These are phyloP conservation scores for Ensete glaucum DNA, from an alignment of 176 grass and related monocot genomes.

Conservation along the genomic window DNA sequence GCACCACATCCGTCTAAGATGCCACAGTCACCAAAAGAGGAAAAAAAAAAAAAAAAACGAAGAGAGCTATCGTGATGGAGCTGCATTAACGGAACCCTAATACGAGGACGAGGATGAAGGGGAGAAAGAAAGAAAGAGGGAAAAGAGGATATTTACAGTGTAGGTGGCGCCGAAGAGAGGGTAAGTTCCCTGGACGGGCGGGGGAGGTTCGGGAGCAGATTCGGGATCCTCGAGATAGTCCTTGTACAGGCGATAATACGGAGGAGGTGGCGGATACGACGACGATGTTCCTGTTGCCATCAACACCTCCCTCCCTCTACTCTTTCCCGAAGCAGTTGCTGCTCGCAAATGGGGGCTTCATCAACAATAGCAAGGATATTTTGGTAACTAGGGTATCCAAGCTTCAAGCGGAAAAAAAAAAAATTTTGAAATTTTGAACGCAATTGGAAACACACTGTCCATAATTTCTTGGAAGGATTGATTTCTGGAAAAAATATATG, in stretches of 20 bases:
- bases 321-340: background rate
- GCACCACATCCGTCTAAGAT: conserved; percentile 56
- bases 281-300: conserved; percentile 55
- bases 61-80: background rate
- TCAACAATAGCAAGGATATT: too few relatives aligned
- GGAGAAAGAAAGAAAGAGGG: background rate
- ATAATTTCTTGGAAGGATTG: too few relatives aligned
- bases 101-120: background rate
- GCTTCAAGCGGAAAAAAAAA: too few relatives aligned
- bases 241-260: conserved; percentile 73
- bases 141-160: conserved; percentile 35
- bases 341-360: too few relatives aligned
- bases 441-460: too few relatives aligned
- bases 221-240: conserved; percentile 56
- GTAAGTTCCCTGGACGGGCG: conserved; percentile 39
- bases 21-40: conserved; percentile 5
- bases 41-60: background rate
- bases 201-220: conserved; percentile 57
- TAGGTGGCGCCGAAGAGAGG: conserved; percentile 51
- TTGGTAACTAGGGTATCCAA: too few relatives aligned
- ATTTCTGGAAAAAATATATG: too few relatives aligned
- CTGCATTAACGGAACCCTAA: background rate
- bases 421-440: too few relatives aligned
- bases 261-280: conserved; percentile 65
- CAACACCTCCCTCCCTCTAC: conserved; percentile 1